phyloP scores from a whole-genome alignment of 345 rosid genomes.

The Melastoma malabathricum region DNA sequence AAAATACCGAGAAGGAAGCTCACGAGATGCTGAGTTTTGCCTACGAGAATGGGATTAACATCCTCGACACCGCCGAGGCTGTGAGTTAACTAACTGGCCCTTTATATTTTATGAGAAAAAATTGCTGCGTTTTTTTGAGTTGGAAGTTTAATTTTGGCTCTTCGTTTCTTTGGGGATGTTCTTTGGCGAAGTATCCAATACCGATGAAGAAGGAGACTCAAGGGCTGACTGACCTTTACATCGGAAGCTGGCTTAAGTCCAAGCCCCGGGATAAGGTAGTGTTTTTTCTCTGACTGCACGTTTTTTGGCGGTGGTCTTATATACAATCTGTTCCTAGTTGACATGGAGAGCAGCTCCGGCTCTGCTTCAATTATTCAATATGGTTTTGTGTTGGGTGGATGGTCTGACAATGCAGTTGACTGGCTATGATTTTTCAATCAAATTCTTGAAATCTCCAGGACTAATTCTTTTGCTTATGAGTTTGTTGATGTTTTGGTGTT shows the following conservation, averaged over 20 bases:
- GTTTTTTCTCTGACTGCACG: neutral
- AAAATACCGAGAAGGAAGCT: constrained; percentile 79
- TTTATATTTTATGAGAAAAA: too few relatives aligned
- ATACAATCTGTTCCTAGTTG: too few relatives aligned
- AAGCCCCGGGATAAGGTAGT: constrained; percentile 75
- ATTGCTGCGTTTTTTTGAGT: neutral
- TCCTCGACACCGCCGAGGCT: constrained; percentile 68
- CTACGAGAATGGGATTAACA: constrained; percentile 55
- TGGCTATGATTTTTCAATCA: too few relatives aligned
- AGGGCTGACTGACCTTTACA: constrained; percentile 74
- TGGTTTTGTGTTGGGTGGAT: too few relatives aligned
- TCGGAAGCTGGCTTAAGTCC: constrained; percentile 78
- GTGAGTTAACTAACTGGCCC: too few relatives aligned
- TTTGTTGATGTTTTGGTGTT: neutral
- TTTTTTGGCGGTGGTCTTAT: too few relatives aligned
- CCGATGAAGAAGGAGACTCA: constrained; percentile 82
- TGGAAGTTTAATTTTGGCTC: neutral
- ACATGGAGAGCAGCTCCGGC: too few relatives aligned
- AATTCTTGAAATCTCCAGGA: too few relatives aligned
- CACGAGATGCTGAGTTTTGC: constrained; percentile 71
- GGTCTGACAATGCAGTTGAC: too few relatives aligned
- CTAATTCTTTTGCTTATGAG: too few relatives aligned
- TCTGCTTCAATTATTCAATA: too few relatives aligned
- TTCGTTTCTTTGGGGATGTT: too few relatives aligned
- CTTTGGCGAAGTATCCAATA: constrained; percentile 45